A percentile compares a stretch with the other conserved stretches of the same genome.
Conservation (phyloP, 1,139 yeast species). For the Lodderomyces elongisporus region DNA sequence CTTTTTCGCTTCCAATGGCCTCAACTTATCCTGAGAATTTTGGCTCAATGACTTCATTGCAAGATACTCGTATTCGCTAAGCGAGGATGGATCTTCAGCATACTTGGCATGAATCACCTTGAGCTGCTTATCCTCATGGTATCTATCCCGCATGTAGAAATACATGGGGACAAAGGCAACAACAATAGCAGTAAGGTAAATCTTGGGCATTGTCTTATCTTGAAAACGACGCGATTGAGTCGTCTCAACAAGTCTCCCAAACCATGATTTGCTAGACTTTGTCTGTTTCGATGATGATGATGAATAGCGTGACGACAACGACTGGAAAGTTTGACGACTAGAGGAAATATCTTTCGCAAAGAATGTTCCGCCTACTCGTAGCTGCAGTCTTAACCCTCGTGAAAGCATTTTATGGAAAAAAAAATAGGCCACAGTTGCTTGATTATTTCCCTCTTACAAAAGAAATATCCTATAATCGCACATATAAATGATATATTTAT, state of each 20-base stretch:
- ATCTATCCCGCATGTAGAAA: conserved; percentile 63
- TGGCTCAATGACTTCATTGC: conserved; percentile 51
- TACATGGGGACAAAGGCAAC: conserved; percentile 56
- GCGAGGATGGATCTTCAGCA: conserved; percentile 29
- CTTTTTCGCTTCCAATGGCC: conserved; percentile 54
- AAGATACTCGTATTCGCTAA: conserved; percentile 60
- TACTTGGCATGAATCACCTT: conserved; percentile 41
- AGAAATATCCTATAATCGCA: too few species aligned
- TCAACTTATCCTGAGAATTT: conserved; percentile 31
- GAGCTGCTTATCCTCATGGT: conserved; percentile 60
- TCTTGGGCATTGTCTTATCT: conserved; percentile 34
- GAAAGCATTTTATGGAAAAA: too few species aligned
- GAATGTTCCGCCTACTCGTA: too few species aligned
- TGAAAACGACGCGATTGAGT: conserved; percentile 36
- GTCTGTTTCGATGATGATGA: neutral
- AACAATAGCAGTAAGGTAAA: conserved; percentile 54
- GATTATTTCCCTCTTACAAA: too few species aligned
- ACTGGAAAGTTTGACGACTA: too few species aligned
- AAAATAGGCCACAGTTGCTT: too few species aligned
- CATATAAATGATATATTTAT: too few species aligned
- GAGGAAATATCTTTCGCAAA: too few species aligned
- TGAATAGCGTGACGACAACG: too few species aligned
- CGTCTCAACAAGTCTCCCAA: conserved; percentile 38
- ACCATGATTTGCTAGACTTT: conserved; percentile 21
- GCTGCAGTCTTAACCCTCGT: too few species aligned